phyloP scores from a whole-genome alignment of 345 rosid genomes.

The Eucalyptus viminalis region DNA sequence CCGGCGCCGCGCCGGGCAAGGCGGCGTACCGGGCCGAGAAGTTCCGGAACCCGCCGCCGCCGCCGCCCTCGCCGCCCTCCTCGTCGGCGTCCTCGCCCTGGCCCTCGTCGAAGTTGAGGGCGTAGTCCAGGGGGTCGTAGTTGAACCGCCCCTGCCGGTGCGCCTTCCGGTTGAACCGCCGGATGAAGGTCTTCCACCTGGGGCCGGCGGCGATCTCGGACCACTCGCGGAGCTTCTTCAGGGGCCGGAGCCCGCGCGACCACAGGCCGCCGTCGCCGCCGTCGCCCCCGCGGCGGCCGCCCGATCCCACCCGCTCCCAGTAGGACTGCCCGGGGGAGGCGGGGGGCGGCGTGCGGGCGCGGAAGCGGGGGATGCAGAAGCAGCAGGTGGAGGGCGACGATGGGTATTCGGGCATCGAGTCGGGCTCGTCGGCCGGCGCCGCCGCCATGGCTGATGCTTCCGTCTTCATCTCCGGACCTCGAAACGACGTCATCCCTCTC shows the following conservation, averaged over 20 bases:
- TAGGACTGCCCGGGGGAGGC: conserved; percentile 23
- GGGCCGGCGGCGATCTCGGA: conserved; percentile 98
- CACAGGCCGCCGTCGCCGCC: conserved; percentile 22
- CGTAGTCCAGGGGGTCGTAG: conserved; percentile 81
- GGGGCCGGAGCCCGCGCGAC: conserved; percentile 31
- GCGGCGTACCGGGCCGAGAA: conserved; percentile 67
- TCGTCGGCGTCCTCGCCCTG: conserved; percentile 18
- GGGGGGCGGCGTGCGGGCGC: conserved; percentile 9
- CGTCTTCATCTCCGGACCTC: background rate
- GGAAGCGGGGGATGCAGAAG: conserved; percentile 47
- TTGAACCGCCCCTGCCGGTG: conserved; percentile 47
- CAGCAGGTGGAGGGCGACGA: conserved; percentile 26
- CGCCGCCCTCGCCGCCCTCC: conserved; percentile 6
- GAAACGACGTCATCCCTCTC: background rate
- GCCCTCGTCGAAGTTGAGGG: conserved; percentile 77
- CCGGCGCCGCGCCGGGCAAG: conserved; percentile 10
- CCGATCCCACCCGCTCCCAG: conserved; percentile 40
- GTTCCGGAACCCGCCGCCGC: conserved; percentile 23
- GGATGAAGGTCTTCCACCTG: conserved; percentile 86
- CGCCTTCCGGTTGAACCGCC: conserved; percentile 58
- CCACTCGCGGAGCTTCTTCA: conserved; percentile 70
- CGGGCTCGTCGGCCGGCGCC: background rate
- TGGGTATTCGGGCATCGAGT: background rate
- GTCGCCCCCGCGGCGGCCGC: background rate
- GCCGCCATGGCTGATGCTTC: background rate